A percentile compares a stretch with the other conserved stretches of the same genome.
These are phyloP conservation scores for Tulasnella sp. DNA, from an alignment of 768 basidiomycete species.

Conservation along the genomic window DNA sequence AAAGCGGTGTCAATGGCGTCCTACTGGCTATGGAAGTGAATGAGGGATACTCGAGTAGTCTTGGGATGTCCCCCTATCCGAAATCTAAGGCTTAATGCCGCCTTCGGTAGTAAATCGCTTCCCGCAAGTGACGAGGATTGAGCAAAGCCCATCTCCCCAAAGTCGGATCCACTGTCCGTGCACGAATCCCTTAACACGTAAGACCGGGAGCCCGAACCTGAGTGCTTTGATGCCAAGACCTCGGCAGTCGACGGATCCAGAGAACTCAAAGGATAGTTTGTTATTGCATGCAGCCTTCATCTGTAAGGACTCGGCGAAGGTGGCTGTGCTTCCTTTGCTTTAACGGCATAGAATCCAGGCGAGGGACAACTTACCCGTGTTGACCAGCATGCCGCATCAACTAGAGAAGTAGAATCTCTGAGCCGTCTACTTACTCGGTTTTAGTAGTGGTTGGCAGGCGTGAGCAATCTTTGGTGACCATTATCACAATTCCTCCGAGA, in stretches of 20 bases:
- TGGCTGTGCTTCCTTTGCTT: background rate
- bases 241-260: constrained; percentile 91
- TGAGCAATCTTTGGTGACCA: background rate
- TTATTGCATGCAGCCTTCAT: constrained; percentile 74
- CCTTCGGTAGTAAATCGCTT: background rate
- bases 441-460: background rate
- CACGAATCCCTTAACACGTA: constrained; percentile 86
- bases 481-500: background rate
- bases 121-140: constrained; percentile 17
- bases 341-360: background rate
- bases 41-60: background rate
- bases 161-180: constrained; percentile 84
- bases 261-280: constrained; percentile 84
- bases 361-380: too few relatives aligned
- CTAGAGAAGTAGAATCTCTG: too few relatives aligned
- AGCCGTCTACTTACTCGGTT: too few relatives aligned
- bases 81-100: background rate
- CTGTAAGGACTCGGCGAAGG: constrained; percentile 66
- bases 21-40: background rate
- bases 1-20: background rate
- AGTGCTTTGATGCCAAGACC: constrained; percentile 92
- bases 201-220: constrained; percentile 97
- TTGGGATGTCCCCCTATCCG: background rate
- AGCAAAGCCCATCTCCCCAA: constrained; percentile 38
- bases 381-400: too few relatives aligned